Base-by-base conservation (phyloP, 345 rosid genomes). In the Firmiana major region DNA sequence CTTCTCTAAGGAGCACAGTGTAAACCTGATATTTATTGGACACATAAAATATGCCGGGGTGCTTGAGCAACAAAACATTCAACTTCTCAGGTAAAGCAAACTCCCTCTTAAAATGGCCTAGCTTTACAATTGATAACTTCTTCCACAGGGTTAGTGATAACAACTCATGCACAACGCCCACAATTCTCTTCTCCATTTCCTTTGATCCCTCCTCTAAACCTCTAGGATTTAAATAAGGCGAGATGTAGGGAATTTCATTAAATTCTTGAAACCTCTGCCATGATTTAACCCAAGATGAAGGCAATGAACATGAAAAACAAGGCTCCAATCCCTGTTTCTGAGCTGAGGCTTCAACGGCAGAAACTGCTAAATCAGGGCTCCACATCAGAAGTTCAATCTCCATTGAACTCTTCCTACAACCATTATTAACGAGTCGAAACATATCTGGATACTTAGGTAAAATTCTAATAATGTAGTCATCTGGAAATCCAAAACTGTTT, bases 351-450 rank as follows among this genome's bases (percentile, higher is more conserved):
- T 95, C 96, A 85, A 93, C 78, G 0, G 91, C 84, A 17, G 98
- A 93, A 76, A 91, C 87, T 65, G 97, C 92, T 24, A 89, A 76
- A 45, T 89, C 89, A 22, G 90, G 87, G 26, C 87, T 82, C 97
- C 97, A 93, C 0, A 88, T 87, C 75, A 93, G 45, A 62, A 93
- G 93, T 83, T 93, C 97, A 42, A 95, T 92, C 86, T 93, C 97
- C 99, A 90, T 89, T 11, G 99, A 93, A 81, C 91, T 93, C 86
- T 84, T 95, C 81, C 96, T 95, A 53, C 97, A 95, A 75, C 86
- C 74, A 49, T 88, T 84, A 79, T 90, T 93, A 69, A 93, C 83
- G 40, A 93, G 81, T 26, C 88, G 82, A 81, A 95, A 93, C 64
- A 75, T 78, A 71, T 93, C 91, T 0, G 90, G 81, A 64, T 93